Base-by-base conservation (phyloP, 805 yeast genomes). In the Candida orba region DNA sequence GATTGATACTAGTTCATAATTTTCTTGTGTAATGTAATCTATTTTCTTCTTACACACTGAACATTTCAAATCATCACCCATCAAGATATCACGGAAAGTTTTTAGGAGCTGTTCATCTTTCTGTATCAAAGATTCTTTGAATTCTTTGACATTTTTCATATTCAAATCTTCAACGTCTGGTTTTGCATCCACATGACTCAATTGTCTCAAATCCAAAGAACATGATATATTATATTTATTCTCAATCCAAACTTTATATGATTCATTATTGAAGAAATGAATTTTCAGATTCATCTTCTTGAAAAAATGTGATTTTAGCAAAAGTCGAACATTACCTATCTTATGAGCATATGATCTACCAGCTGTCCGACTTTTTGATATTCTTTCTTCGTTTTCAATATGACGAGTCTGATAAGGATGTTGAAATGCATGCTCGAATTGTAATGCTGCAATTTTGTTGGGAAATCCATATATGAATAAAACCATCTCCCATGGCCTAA, bases 391-490 rank as follows among this genome's bases (percentile, higher is more conserved):
- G 0, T 51, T 49, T 2, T 61, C 55, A 4, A 85, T 76, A 54
- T 78, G 86, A 33, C 88, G 65, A 0, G 95, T 81, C 41, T 67
- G 69, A 48, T 80, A 69, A 1, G 81, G 67, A 59, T 85, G 93
- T 52, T 86, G 95, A 77, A 85, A 81, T 2, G 95, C 90, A 61
- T 84, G 89, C 54, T 87, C 95, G 60, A 86, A 86, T 48, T 49
- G 90, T 41, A 87, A 62, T 0, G 95, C 95, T 3, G 81, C 62
- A 3, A 80, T 68, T 47, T 76, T 78, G 7, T 79, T 76, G 0
- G 87, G 87, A 56, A 87, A 86, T 3, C 90, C 89, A 53, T 81
- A 68, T 0, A 87, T 83, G 3, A 79, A 52, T 43, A 76, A 47
- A 0, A 72, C 58, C 81, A 82, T 78, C 45, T 71, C 75, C 95